Evolutionary conservation across 257 asterid genomes (phyloP).

Genomic region (Rauvolfia tetraphylla): DNA sequence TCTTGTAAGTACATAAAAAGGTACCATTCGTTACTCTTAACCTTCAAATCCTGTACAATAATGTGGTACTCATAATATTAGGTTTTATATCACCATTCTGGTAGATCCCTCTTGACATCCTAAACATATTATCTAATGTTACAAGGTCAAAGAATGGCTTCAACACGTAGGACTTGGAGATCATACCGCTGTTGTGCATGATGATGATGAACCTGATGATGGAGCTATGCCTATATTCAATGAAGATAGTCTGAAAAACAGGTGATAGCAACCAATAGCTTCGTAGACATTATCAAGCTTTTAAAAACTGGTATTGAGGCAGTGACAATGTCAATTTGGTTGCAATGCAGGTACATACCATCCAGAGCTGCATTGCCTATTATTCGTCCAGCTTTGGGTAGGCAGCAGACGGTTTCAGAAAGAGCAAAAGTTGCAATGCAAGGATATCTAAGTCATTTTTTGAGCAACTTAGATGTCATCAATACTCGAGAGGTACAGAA

Average conservation of each 20-base stretch:
- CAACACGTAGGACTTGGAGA: conserved; percentile 80
- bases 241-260: conserved; percentile 57
- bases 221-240: conserved; percentile 61
- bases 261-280: conserved; percentile 38
- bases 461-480: conserved; percentile 81
- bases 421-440: conserved; percentile 91
- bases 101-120: conserved; percentile 2
- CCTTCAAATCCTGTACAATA: not conserved
- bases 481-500: conserved; percentile 75
- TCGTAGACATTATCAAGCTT: conserved; percentile 5
- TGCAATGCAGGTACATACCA: conserved; percentile 65
- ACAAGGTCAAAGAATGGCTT: conserved; percentile 84
- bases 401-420: conserved; percentile 60
- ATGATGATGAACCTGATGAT: conserved; percentile 84
- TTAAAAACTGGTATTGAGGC: not conserved
- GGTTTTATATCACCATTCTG: conserved; percentile 1
- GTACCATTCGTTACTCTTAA: not conserved
- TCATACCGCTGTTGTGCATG: conserved; percentile 63
- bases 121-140: not conserved
- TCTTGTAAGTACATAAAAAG: not conserved
- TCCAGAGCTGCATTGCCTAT: conserved; percentile 80
- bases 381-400: conserved; percentile 85
- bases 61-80: not conserved
- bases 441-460: conserved; percentile 84
- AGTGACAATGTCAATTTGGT: conserved; percentile 6